Base-by-base conservation (phyloP, 305 asterid genomes). In the Salvia sclarea region DNA sequence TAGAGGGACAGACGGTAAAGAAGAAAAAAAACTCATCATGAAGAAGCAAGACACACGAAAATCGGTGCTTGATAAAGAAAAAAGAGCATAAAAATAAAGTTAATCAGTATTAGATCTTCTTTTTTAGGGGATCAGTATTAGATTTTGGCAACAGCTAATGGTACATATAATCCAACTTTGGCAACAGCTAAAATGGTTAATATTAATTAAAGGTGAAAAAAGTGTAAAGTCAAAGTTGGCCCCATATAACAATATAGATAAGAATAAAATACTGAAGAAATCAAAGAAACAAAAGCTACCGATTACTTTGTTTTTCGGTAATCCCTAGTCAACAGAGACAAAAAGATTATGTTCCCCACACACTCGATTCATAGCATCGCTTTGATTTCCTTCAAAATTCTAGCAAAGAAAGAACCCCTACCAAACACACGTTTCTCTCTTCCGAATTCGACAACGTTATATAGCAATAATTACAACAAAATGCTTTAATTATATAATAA, bases 321-420 rank as follows among this genome's bases (percentile, higher is more conserved):
- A 68, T 74, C 66, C 72, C 18, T 56, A 75, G 81, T 76, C 83
- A 82, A 78, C 80, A 78, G 79, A 82, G 83, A 78, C 83, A 75
- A 64, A 76, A 60, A 53, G 54, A 67, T 64, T 64, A 20, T n/a
- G 35, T 41, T n/a, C 83, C 83, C 82, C 91, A 86, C 58, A 72
- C 59, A 79, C 58, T 62, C 52, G 43, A 89, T 84, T 83, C 70
- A 83, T 76, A 77, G 66, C 54, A 82, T 71, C 78, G 79, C 71
- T 61, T 6, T 70, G 70, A 13, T 37, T 57, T 56, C 81, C 75
- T 72, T 60, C 69, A 69, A 28, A 28, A 70, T 76, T 77, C 81
- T 67, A 56, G 22, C 74, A 53, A 28, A 64, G 48, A 53, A 28
- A 64, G 48, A 63, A 71, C 61, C 66, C 49, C 61, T 64, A 74